Percentiles rank a stretch among this genome's conserved stretches.
phyloP scores from a whole-genome alignment of 2,329 filamentous ascomycete genomes.

The Coniochaeta sp. region DNA sequence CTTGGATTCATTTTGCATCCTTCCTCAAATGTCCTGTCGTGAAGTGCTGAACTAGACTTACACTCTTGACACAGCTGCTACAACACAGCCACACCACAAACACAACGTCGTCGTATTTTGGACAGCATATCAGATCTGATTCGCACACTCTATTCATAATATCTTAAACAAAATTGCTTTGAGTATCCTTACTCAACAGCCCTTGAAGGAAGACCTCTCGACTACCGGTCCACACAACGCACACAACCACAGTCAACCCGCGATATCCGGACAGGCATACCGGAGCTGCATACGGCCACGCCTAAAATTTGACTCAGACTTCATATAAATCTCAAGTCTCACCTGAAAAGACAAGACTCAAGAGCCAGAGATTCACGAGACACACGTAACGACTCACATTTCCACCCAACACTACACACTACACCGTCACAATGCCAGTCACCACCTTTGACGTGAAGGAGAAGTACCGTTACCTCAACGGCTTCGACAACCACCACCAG shows the following conservation, averaged over 20 bases:
- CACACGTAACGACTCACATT: background rate
- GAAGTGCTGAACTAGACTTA: too few relatives aligned
- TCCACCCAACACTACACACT: background rate
- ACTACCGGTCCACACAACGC: too few relatives aligned
- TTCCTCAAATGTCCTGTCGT: background rate
- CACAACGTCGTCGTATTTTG: too few relatives aligned
- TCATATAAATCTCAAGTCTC: background rate
- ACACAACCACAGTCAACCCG: background rate
- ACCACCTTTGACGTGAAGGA: slow-evolving; percentile 40
- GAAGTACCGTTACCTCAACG: slow-evolving; percentile 69
- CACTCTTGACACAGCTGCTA: too few relatives aligned
- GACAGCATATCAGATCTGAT: too few relatives aligned
- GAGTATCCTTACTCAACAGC: background rate
- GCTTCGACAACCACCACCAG: slow-evolving; percentile 73
- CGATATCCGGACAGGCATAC: background rate
- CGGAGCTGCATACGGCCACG: background rate
- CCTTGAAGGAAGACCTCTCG: too few relatives aligned
- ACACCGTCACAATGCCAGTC: slow-evolving; percentile 33
- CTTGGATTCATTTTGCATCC: background rate
- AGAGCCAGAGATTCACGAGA: background rate
- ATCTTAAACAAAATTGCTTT: too few relatives aligned
- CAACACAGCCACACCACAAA: too few relatives aligned
- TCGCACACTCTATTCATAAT: too few relatives aligned
- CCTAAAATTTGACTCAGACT: background rate
- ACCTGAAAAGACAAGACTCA: background rate